These are phyloP conservation scores for Diaporthe eres DNA, from an alignment of 2,329 filamentous ascomycete species.

Conservation along the genomic window DNA sequence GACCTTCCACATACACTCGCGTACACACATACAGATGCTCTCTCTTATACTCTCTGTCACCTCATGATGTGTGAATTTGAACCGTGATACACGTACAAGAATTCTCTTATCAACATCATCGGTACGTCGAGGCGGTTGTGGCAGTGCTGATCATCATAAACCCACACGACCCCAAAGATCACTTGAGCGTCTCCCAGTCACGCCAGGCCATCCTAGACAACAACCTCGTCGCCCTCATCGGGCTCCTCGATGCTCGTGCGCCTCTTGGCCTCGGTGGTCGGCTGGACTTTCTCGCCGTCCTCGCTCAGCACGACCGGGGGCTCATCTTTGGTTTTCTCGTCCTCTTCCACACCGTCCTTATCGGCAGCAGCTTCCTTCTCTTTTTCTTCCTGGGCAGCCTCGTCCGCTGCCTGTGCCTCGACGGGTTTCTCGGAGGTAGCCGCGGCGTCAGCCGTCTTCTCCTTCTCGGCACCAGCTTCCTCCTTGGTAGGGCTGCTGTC, in stretches of 20 bases:
- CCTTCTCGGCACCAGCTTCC: conserved; percentile 39
- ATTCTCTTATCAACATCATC: not conserved
- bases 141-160: not conserved
- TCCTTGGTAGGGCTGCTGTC: conserved; percentile 47
- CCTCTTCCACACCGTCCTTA: conserved; percentile 47
- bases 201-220: conserved; percentile 43
- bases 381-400: conserved; percentile 38
- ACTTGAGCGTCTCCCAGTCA: not conserved
- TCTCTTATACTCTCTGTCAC: not conserved
- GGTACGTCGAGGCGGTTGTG: not conserved
- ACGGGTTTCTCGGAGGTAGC: conserved; percentile 54
- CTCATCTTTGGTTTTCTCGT: conserved; percentile 39
- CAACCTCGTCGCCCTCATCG: conserved; percentile 65
- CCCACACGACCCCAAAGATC: not conserved
- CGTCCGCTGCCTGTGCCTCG: conserved; percentile 48
- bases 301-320: conserved; percentile 51
- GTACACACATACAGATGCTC: not conserved
- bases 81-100: not conserved
- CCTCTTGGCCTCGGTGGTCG: conserved; percentile 66
- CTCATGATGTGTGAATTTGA: not conserved
- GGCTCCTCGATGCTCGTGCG: conserved; percentile 73
- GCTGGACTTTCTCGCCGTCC: conserved; percentile 59
- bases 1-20: not conserved
- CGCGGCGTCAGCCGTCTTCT: conserved; percentile 49
- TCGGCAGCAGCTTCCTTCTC: conserved; percentile 39